A percentile compares a stretch with the other conserved stretches of the same genome.
These are phyloP conservation scores for Hymenoscyphus fructigenus DNA, from an alignment of 2,329 filamentous ascomycete species.

Conservation along the genomic window DNA sequence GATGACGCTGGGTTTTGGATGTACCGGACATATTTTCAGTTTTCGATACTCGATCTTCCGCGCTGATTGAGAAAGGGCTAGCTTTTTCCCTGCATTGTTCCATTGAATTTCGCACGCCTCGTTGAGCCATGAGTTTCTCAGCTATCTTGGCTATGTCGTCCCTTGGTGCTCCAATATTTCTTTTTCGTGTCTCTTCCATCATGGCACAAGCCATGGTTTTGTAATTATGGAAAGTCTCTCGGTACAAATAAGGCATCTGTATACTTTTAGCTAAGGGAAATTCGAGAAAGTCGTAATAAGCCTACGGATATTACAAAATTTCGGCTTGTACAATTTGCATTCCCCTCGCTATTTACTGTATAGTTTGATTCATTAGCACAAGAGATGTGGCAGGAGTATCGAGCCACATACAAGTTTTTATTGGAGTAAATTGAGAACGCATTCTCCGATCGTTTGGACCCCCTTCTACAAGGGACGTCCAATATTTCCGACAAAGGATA, in stretches of 20 bases:
- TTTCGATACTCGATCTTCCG: too few species aligned
- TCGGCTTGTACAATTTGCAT: not conserved
- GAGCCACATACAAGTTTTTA: not conserved
- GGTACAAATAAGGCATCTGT: slow-evolving; percentile 13
- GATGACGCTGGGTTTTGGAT: not conserved
- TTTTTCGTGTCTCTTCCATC: not conserved
- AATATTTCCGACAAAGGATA: slow-evolving; percentile 9
- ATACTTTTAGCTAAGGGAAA: not conserved
- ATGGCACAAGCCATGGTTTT: not conserved
- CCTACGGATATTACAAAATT: slow-evolving; percentile 7
- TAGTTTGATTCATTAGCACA: not conserved
- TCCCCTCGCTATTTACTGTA: too few species aligned
- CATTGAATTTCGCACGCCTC: too few species aligned
- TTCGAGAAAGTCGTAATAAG: not conserved
- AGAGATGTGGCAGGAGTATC: not conserved
- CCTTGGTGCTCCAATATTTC: too few species aligned
- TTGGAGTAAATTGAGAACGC: slow-evolving; percentile 3
- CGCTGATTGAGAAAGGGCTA: too few species aligned
- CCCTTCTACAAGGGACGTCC: slow-evolving; percentile 5
- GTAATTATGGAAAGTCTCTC: slow-evolving; percentile 4
- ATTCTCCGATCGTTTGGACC: slow-evolving; percentile 7
- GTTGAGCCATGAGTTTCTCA: not conserved
- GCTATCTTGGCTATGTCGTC: not conserved
- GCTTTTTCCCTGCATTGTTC: too few species aligned
- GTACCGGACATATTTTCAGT: too few species aligned